phyloP scores from a whole-genome alignment of 163 green algal species.

The Scenedesmus sp. region DNA sequence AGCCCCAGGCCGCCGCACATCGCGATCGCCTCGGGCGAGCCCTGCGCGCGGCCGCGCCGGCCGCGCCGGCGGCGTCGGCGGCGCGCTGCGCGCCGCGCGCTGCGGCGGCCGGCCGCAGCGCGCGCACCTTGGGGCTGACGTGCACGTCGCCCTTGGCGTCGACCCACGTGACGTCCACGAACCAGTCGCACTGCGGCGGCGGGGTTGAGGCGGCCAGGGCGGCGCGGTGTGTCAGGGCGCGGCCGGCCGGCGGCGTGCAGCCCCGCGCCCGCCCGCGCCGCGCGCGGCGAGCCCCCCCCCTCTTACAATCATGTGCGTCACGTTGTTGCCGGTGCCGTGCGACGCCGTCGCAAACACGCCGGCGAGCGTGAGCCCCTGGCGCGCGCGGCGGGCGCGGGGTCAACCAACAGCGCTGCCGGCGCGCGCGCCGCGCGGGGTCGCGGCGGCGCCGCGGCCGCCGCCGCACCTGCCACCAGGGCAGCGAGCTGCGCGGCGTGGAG shows the following conservation, averaged over 20 bases:
- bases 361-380: slow-evolving; percentile 35
- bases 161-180: slow-evolving; percentile 38
- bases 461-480: slow-evolving; percentile 41
- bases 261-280: too few species aligned
- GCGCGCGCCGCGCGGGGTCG: too few species aligned
- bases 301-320: slow-evolving; percentile 39
- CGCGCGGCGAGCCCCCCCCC: too few species aligned
- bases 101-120: too few species aligned
- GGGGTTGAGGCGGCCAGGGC: neutral
- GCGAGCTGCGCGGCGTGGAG: neutral
- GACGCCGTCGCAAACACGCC: slow-evolving; percentile 27
- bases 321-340: slow-evolving; percentile 43
- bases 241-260: too few species aligned
- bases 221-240: neutral
- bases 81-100: too few species aligned
- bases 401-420: too few species aligned
- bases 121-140: neutral
- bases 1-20: slow-evolving; percentile 41
- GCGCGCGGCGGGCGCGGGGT: too few species aligned
- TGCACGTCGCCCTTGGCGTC: slow-evolving; percentile 31
- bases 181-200: slow-evolving; percentile 41
- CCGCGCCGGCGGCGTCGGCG: too few species aligned
- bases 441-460: too few species aligned
- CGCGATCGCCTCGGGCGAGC: slow-evolving; percentile 18
- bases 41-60: too few species aligned